Evolutionary conservation across 225 moss, liverwort and hornwort species (phyloP), one percentile per base, ranked within the genome.

Genomic region (Takakia lepidozioides): DNA sequence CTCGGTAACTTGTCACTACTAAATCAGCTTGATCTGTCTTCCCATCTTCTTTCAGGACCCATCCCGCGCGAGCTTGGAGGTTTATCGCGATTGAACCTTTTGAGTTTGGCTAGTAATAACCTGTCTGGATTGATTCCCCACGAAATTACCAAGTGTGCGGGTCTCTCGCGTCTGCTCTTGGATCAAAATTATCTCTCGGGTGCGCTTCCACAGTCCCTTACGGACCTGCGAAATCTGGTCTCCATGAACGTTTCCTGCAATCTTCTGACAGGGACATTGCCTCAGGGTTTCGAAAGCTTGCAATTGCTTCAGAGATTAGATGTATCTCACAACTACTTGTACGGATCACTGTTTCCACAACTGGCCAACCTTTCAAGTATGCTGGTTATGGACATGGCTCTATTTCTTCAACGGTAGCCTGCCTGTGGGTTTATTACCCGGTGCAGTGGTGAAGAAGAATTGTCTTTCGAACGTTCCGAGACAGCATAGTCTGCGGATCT

Each of bases 401-500:
- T 88, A 93, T 49, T 93, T 83, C 34, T 88, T 88, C 67, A 93
- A 93, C 34, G 92, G 77, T 21, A 80, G 66, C 18, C 34, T 69
- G 14, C 92, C 92, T 0, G 45, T 41, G 15, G 64, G 51, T 3
- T 52, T 85, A 9, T 69, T 83, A 15, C 66, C 76, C 1, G 26
- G 30, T 43, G 75, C 85, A 3, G 36, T 67, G 19, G 62, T 68
- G 4, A 93, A 67, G 75, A 93, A 88, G 60, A 93, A 93, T 49
- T 93, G 92, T 35, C 65, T 93, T 28, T 23, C 19, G 2, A 70
- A 76, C 43, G 51, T 48, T 0, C 69, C 61, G 4, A 73, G 65
- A 29, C 92, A 93, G 55, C 92, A 88, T 30, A 61, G 72, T 2
- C 2, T 49, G 2, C 72, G 57, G 9, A 52, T 80, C 1, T 93